Evolutionary conservation across 2,329 filamentous ascomycete species (phyloP).

Genomic region (Pezizomycotina sp.): DNA sequence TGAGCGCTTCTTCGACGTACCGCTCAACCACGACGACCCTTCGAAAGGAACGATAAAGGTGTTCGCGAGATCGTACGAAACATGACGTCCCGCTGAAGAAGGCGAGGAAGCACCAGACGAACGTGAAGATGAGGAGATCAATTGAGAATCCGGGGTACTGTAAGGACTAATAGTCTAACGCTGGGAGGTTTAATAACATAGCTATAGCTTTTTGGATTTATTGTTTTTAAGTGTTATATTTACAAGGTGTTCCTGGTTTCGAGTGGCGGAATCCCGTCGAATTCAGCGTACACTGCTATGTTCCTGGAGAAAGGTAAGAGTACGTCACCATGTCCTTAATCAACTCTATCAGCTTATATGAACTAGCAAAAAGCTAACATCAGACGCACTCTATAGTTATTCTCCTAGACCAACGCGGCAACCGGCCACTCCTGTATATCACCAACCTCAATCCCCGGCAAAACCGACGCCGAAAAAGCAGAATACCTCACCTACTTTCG

Average conservation of each 20-base stretch:
- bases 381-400: too few species aligned
- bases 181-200: too few species aligned
- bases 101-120: too few species aligned
- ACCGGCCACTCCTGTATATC: conserved; percentile 67
- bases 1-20: conserved; percentile 15
- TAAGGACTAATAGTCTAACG: too few species aligned
- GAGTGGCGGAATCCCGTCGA: conserved; percentile 60
- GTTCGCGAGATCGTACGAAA: conserved; percentile 13
- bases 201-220: too few species aligned
- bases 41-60: conserved; percentile 9
- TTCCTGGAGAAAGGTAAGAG: conserved; percentile 69
- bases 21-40: conserved; percentile 7
- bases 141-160: too few species aligned
- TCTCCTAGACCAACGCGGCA: conserved; percentile 80
- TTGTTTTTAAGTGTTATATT: too few species aligned
- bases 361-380: too few species aligned
- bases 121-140: too few species aligned
- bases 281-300: conserved; percentile 49
- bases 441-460: conserved; percentile 54
- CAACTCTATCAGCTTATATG: too few species aligned
- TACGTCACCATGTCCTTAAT: too few species aligned
- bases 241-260: conserved; percentile 75
- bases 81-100: conserved; percentile 10
- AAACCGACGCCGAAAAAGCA: conserved; percentile 48
- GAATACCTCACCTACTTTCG: conserved; percentile 71